These are phyloP conservation scores for Rheum nobile DNA, from an alignment of 148 eudicot species.

Conservation along the genomic window DNA sequence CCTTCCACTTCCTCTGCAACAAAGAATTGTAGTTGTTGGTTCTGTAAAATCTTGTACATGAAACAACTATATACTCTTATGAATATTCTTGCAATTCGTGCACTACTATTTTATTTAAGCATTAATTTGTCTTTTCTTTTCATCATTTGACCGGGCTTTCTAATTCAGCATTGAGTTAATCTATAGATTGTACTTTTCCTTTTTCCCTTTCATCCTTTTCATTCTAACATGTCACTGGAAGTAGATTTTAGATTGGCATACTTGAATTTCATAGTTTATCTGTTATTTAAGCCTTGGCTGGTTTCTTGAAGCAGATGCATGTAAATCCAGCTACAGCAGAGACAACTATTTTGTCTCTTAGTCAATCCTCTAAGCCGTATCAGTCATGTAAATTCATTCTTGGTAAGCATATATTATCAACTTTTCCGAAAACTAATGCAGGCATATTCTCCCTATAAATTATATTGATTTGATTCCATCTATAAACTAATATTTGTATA, in stretches of 20 bases:
- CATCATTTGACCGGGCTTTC: not conserved
- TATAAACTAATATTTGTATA: not conserved
- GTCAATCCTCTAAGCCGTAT: slow-evolving; percentile 77
- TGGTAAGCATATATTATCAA: slow-evolving; percentile 36
- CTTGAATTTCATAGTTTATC: not conserved
- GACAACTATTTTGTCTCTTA: slow-evolving; percentile 73
- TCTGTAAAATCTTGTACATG: not conserved
- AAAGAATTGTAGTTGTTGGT: not conserved
- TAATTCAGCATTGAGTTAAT: not conserved
- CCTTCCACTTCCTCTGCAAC: not conserved
- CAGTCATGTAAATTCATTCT: slow-evolving; percentile 85
- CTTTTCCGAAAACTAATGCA: not conserved
- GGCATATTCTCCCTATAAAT: not conserved
- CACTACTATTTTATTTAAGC: not conserved
- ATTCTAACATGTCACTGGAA: not conserved
- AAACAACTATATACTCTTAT: not conserved
- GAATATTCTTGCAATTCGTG: not conserved
- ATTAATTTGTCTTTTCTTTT: not conserved
- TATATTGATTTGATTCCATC: not conserved
- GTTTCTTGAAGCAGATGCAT: slow-evolving; percentile 49
- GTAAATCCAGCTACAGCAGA: slow-evolving; percentile 83
- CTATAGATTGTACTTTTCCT: not conserved
- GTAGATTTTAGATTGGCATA: not conserved
- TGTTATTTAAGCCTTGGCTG: not conserved
- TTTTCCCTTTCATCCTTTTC: not conserved